Percentiles rank a stretch among this genome's conserved stretches.
These are phyloP conservation scores for Phialophora expanda DNA, from an alignment of 2,329 filamentous ascomycete species.

Conservation along the genomic window DNA sequence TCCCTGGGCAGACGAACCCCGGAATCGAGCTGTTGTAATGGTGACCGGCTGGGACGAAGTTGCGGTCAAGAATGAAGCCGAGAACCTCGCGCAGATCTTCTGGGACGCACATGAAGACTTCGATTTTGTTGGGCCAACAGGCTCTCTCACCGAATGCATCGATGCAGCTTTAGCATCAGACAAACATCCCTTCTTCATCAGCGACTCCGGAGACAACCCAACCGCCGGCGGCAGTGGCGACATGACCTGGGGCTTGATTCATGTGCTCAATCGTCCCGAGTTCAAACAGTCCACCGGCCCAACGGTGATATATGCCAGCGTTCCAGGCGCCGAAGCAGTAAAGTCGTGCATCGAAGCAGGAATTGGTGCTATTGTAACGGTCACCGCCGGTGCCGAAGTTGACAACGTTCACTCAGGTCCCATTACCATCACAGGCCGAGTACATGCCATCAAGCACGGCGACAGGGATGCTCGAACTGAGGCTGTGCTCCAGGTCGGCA, in stretches of 20 bases:
- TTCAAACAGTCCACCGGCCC: constrained; percentile 8
- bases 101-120: constrained; percentile 15
- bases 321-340: constrained; percentile 9
- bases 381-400: constrained; percentile 10
- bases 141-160: constrained; percentile 11
- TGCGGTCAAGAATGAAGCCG: not conserved
- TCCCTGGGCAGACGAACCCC: constrained; percentile 18
- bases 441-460: constrained; percentile 12
- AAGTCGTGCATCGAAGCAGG: constrained; percentile 10
- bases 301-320: constrained; percentile 14
- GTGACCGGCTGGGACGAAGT: constrained; percentile 11
- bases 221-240: constrained; percentile 17
- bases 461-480: constrained; percentile 13
- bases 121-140: constrained; percentile 15
- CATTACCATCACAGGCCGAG: constrained; percentile 14
- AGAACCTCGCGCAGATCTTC: constrained; percentile 8
- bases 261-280: constrained; percentile 10
- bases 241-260: constrained; percentile 20
- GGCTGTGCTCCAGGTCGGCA: constrained; percentile 15
- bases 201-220: constrained; percentile 16
- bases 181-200: constrained; percentile 19
- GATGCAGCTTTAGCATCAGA: constrained; percentile 10
- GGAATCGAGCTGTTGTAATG: constrained; percentile 16
- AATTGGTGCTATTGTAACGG: constrained; percentile 13
- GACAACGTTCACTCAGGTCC: constrained; percentile 14